phyloP scores from a whole-genome alignment of 2,329 filamentous ascomycete genomes.

The Nigrograna mackinnonii region DNA sequence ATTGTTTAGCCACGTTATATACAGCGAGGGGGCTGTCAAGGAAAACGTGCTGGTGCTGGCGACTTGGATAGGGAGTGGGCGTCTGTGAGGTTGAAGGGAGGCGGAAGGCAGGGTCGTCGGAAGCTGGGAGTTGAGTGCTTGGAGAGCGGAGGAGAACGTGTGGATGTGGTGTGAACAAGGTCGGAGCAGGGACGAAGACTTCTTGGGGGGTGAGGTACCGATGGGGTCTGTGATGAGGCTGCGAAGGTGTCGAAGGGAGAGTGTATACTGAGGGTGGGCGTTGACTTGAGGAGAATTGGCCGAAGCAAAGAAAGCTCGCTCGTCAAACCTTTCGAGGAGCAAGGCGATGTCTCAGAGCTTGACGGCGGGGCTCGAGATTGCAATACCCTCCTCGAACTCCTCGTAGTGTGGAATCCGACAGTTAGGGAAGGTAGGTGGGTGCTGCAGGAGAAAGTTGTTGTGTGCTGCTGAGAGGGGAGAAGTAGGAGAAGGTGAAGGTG shows the following conservation, averaged over 20 bases:
- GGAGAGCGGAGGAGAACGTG: conserved; percentile 32
- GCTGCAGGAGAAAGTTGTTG: background rate
- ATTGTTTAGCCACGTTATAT: conserved; percentile 58
- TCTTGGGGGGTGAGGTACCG: conserved; percentile 29
- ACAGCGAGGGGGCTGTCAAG: conserved; percentile 78
- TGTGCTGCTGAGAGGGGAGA: conserved; percentile 3
- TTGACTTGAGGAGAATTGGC: conserved; percentile 34
- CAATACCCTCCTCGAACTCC: conserved; percentile 21
- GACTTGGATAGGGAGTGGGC: conserved; percentile 10
- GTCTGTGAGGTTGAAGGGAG: conserved; percentile 28
- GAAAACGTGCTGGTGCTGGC: conserved; percentile 87
- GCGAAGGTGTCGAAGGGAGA: conserved; percentile 29
- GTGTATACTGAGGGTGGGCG: conserved; percentile 23
- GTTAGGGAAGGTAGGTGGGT: conserved; percentile 3
- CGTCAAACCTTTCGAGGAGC: conserved; percentile 42
- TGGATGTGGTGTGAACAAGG: conserved; percentile 26
- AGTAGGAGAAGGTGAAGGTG: conserved; percentile 14
- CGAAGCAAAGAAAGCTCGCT: conserved; percentile 43
- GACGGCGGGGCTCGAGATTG: conserved; percentile 17
- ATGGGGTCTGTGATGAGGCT: conserved; percentile 34
- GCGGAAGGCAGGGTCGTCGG: conserved; percentile 37
- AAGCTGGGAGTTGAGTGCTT: conserved; percentile 31
- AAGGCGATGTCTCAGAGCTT: conserved; percentile 24
- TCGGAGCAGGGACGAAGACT: conserved; percentile 28
- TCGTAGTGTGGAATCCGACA: too few species aligned